Evolutionary conservation across 345 rosid genomes (phyloP), one percentile per base, ranked within the genome.

Genomic region (Anacardium occidentale): DNA sequence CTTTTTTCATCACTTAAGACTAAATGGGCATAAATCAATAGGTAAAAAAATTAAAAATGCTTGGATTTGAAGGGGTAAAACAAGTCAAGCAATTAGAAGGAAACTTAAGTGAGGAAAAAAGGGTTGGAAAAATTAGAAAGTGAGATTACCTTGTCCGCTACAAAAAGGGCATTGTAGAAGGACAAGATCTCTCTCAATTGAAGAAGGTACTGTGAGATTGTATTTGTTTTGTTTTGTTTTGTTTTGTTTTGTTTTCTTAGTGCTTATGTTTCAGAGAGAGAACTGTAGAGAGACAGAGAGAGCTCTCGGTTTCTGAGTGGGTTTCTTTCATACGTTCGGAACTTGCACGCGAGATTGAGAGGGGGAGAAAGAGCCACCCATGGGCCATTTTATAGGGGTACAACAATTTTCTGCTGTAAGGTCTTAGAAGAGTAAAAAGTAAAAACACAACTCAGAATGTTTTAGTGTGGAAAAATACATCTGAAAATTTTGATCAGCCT

Each of bases 1-100:
- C 66, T 68, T 34, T 34, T 68, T 53, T 53, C n/a, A 74, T 73
- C 14, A 60, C 61, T 78, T 20, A 67, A 18, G 26, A 54, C 62
- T 32, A 64, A 78, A 76, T 78, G 81, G 86, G 84, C 57, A 78
- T 83, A 79, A 48, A 83, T 80, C 77, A 83, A 79, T 79, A 79
- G 70, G 61, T 44, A 29, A 60, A 53, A 44, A 24, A 25, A 66
- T 51, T 26, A 52, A 53, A 44, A 24, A 25, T 62, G 56, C 58
- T 12, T 66, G 44, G 71, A 79, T 77, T 74, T 75, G 70, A 62
- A 66, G 59, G 58, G 8, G 11, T 65, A 20, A 29, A 10, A 47
- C 29, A 18, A 45, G 18, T n/a, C 4, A 3, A 12, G 20, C 37
- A 29, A 64, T 24, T 15, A 5, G 42, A 37, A 10, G 21, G 20